Conservation (phyloP, 495 filamentous ascomycete species). For the Paragyromitra xinjiangensis region DNA sequence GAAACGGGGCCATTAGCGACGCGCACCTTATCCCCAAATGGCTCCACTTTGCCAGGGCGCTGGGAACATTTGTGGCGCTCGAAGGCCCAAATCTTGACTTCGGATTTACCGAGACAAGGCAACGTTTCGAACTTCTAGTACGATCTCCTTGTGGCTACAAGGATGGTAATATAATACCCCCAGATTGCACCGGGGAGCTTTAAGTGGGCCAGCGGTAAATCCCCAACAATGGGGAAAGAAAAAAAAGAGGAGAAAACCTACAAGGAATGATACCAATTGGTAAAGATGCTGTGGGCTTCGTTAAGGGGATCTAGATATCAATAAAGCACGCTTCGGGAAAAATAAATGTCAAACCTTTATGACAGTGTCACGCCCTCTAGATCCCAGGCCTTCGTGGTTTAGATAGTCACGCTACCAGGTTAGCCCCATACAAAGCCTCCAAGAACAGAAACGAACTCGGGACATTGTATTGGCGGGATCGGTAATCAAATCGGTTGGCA, state of each 20-base stretch:
- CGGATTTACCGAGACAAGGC: conserved; percentile 33
- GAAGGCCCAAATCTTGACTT: conserved; percentile 9
- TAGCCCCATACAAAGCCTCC: not conserved
- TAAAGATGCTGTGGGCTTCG: not conserved
- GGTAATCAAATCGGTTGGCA: conserved; percentile 18
- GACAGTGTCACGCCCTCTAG: not conserved
- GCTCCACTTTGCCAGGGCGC: not conserved
- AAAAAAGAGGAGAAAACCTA: not conserved
- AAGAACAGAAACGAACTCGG: conserved; percentile 16
- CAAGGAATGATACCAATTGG: conserved; percentile 1
- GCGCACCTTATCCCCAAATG: conserved; percentile 2
- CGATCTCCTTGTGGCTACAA: not conserved
- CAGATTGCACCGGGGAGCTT: not conserved
- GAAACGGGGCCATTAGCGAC: not conserved
- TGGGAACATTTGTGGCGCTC: not conserved
- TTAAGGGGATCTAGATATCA: not conserved
- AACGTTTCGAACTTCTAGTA: not conserved
- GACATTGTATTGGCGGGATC: conserved; percentile 17
- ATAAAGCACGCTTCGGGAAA: not conserved
- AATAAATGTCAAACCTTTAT: not conserved
- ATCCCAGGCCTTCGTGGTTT: not conserved
- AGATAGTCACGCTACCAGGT: not conserved
- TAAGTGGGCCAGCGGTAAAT: not conserved
- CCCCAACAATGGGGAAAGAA: not conserved
- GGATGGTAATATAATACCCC: not conserved